These are phyloP conservation scores for Monilinia laxa DNA, from an alignment of 2,329 filamentous ascomycete species.

Conservation along the genomic window DNA sequence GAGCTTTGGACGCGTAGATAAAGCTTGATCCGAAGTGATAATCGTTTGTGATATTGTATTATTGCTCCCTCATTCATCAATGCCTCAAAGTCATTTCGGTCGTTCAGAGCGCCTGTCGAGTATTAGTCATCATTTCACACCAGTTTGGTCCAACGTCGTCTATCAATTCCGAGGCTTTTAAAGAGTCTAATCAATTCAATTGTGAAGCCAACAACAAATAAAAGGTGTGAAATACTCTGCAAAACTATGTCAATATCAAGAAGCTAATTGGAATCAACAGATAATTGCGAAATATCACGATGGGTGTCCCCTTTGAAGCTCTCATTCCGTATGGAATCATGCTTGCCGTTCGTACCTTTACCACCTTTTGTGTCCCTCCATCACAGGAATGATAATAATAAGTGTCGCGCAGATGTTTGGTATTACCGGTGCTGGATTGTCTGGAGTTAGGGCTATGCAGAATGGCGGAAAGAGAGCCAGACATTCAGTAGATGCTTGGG, in stretches of 20 bases:
- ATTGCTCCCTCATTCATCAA: constrained; percentile 27
- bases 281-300: constrained; percentile 35
- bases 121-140: constrained; percentile 27
- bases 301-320: constrained; percentile 46
- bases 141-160: constrained; percentile 31
- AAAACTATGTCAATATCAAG: neutral
- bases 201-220: constrained; percentile 29
- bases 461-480: constrained; percentile 44
- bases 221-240: constrained; percentile 26
- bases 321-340: constrained; percentile 46
- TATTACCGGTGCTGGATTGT: constrained; percentile 43
- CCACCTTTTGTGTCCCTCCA: neutral
- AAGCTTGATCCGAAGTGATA: constrained; percentile 36
- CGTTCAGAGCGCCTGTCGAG: constrained; percentile 26
- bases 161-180: constrained; percentile 19
- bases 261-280: constrained; percentile 28
- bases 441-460: constrained; percentile 43
- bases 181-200: constrained; percentile 28
- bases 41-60: constrained; percentile 34
- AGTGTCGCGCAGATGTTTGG: constrained; percentile 44
- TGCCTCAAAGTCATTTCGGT: constrained; percentile 27
- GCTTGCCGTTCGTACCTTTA: constrained; percentile 39
- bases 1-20: constrained; percentile 39
- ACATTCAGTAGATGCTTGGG: constrained; percentile 45
- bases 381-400: constrained; percentile 25